Conservation (phyloP, 805 yeast genomes). For the Candida boleticola region DNA sequence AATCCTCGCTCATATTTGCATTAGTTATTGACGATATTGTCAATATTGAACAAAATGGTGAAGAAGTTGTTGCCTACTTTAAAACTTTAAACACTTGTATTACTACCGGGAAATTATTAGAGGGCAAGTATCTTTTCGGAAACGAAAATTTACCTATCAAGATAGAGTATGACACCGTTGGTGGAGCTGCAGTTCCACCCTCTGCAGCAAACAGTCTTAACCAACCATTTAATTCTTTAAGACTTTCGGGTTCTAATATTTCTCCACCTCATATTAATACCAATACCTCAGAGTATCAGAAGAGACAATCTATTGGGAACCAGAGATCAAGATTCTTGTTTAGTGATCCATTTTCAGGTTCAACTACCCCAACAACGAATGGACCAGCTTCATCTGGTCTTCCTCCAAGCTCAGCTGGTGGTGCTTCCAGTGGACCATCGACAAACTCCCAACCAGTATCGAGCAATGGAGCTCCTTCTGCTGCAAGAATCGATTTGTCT, state of each 20-base stretch:
- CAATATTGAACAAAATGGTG: constrained; percentile 41
- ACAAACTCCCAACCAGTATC: background rate
- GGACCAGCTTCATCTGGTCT: constrained; percentile 6
- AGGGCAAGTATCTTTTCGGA: constrained; percentile 41
- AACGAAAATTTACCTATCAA: constrained; percentile 32
- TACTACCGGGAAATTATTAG: constrained; percentile 38
- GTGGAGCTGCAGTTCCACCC: no score
- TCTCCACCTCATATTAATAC: constrained; percentile 30
- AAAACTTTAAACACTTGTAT: constrained; percentile 37
- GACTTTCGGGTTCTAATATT: constrained; percentile 25
- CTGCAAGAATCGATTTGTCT: constrained; percentile 30
- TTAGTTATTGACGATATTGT: constrained; percentile 61
- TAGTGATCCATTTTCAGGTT: constrained; percentile 52
- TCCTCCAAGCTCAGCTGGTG: constrained; percentile 1
- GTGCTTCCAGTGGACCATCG: constrained; percentile 7
- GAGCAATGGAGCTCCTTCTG: constrained; percentile 19
- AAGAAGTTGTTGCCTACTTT: constrained; percentile 39
- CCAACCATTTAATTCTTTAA: constrained; percentile 24
- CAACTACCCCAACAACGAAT: constrained; percentile 4
- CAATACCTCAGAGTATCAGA: constrained; percentile 24
- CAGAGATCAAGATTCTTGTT: constrained; percentile 70
- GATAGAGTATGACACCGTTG: constrained; percentile 31
- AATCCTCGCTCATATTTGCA: constrained; percentile 65
- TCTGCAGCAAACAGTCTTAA: background rate
- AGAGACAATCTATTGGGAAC: constrained; percentile 54